phyloP scores from a whole-genome alignment of 441 rosid species.

The Omphalea diandra region DNA sequence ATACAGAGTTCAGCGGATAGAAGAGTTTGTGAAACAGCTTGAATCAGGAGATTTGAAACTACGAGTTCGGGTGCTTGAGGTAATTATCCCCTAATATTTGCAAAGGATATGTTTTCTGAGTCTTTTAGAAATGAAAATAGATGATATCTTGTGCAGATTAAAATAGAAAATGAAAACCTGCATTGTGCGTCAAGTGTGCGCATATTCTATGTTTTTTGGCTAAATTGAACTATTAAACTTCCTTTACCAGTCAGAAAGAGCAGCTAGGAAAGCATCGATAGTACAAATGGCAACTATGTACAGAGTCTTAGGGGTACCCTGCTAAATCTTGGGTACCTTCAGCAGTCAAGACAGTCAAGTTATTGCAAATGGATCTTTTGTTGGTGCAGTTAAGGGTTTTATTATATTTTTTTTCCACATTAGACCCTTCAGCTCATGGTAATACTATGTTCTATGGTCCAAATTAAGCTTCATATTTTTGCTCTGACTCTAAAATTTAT shows the following conservation, averaged over 20 bases:
- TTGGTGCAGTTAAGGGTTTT: conserved; percentile 63
- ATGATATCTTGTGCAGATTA: neutral
- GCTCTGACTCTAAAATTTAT: neutral
- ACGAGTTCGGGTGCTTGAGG: conserved; percentile 96
- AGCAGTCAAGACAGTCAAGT: conserved; percentile 58
- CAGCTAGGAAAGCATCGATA: conserved; percentile 79
- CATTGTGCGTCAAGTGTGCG: neutral
- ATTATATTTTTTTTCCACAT: neutral
- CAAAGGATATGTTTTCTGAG: neutral
- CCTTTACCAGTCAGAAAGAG: conserved; percentile 76
- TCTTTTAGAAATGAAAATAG: neutral
- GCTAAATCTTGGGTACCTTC: conserved; percentile 70
- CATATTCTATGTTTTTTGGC: neutral
- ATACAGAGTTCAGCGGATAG: conserved; percentile 74
- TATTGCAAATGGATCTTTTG: conserved; percentile 71
- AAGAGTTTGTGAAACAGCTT: conserved; percentile 85
- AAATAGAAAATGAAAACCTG: neutral
- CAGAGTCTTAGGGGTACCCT: conserved; percentile 82
- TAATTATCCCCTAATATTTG: conserved; percentile 19
- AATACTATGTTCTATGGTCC: neutral
- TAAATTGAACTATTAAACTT: conserved; percentile 1
- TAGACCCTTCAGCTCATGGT: neutral
- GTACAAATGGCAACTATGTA: conserved; percentile 92
- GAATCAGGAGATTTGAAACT: conserved; percentile 93
- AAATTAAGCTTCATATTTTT: neutral